phyloP scores from a whole-genome alignment of 768 basidiomycete species.

The Boletus subcaerulescens region DNA sequence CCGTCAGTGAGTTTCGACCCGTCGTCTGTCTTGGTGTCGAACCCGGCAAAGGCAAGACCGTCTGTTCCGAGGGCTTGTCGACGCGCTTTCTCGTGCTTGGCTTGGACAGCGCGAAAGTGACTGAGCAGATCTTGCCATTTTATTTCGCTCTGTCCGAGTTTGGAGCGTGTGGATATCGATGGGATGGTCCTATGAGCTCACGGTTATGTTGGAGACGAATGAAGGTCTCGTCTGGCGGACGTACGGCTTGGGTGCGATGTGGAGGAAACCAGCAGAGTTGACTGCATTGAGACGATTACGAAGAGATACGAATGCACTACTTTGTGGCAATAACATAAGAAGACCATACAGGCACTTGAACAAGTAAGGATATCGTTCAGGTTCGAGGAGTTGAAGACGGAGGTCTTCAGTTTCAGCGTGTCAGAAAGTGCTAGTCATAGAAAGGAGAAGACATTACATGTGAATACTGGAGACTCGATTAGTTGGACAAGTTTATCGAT shows the following conservation, averaged over 20 bases:
- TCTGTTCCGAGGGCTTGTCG: conserved; percentile 73
- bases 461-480: conserved; percentile 98
- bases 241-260: conserved; percentile 85
- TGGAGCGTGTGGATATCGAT: conserved; percentile 60
- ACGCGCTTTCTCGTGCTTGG: conserved; percentile 88
- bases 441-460: conserved; percentile 57
- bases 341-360: conserved; percentile 98
- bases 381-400: conserved; percentile 92
- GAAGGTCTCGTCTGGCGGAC: conserved; percentile 20
- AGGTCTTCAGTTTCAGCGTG: conserved; percentile 46
- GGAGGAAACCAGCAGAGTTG: conserved; percentile 90
- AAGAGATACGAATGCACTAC: conserved; percentile 91
- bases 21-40: conserved; percentile 37
- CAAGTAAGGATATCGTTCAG: conserved; percentile 92
- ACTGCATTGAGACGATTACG: conserved; percentile 93
- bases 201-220: conserved; percentile 8
- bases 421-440: not conserved
- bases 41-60: conserved; percentile 42
- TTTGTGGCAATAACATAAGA: conserved; percentile 96
- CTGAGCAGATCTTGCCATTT: conserved; percentile 94
- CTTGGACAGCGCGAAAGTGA: conserved; percentile 90
- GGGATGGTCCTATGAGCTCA: conserved; percentile 30
- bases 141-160: conserved; percentile 82
- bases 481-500: conserved; percentile 97
- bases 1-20: conserved; percentile 9